Percentiles rank a stretch among this genome's conserved stretches.
phyloP scores from a whole-genome alignment of 306 rosid genomes.

The Oemleria cerasiformis region DNA sequence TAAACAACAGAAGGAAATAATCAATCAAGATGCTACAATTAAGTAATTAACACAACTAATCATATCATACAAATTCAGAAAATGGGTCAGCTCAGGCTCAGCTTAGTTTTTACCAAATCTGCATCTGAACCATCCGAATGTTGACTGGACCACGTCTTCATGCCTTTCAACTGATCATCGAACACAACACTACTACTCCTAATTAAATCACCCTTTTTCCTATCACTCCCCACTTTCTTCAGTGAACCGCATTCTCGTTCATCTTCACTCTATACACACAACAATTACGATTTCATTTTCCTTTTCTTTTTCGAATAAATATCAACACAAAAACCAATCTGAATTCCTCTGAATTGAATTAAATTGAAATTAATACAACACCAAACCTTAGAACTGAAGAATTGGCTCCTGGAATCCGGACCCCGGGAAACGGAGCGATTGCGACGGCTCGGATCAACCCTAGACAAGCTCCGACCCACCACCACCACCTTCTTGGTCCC shows the following conservation, averaged over 20 bases:
- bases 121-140: slow-evolving; percentile 46
- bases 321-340: neutral
- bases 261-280: slow-evolving; percentile 68
- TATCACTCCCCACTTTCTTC: slow-evolving; percentile 25
- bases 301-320: neutral
- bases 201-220: slow-evolving; percentile 34
- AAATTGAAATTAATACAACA: neutral
- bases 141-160: slow-evolving; percentile 51
- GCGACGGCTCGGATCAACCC: slow-evolving; percentile 45
- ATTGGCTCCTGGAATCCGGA: slow-evolving; percentile 46
- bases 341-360: neutral
- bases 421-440: slow-evolving; percentile 60
- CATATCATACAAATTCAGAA: slow-evolving; percentile 16
- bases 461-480: slow-evolving; percentile 42
- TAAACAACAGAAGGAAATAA: slow-evolving; percentile 10
- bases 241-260: slow-evolving; percentile 37
- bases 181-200: slow-evolving; percentile 36
- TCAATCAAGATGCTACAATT: slow-evolving; percentile 12
- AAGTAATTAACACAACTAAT: neutral
- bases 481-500: slow-evolving; percentile 23
- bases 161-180: slow-evolving; percentile 40
- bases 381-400: slow-evolving; percentile 62
- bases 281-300: slow-evolving; percentile 18
- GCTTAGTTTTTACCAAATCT: slow-evolving; percentile 37
- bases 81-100: slow-evolving; percentile 25